Base-by-base conservation (phyloP, 345 rosid genomes). In the Brassica nigra region DNA sequence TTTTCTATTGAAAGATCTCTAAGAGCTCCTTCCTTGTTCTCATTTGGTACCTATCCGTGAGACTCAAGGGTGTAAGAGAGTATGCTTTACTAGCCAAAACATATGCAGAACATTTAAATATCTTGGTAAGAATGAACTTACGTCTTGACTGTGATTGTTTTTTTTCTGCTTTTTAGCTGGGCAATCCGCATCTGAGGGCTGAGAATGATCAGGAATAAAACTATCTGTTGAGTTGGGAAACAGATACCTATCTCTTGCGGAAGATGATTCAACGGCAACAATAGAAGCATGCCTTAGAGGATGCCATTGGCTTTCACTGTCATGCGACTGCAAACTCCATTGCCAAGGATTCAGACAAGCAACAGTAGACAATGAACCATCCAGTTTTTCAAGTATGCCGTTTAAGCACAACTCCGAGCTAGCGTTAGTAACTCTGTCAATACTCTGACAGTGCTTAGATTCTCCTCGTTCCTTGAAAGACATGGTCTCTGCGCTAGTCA, bases 191-290 rank as follows among this genome's bases (percentile, higher is more conserved):
- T 74, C 68, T 62, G 80, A 71, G 76, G 80, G 68, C 29, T 66
- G 83, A n/a, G 23, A 12, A 73, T 33, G 37, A 77, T 87, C 88
- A 9, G 63, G 74, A 68, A 39, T 77, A 18, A 8, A 61, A 23
- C 57, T 66, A 64, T 86, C 82, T 5, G 83, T 74, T 65, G 68
- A 75, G 62, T 28, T 74, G 33, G 92, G 95, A 82, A 88, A 92
- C 15, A 92, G 76, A 74, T 18, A 49, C 66, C 91, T 84, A 83
- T 92, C 98, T 85, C 93, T 86, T 16, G 89, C 88, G 27, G 97
- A 87, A 84, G 98, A 90, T 44, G 92, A 84, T 86, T 92, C 95
- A 69, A 94, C 86, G n/a, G 95, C 93, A 80, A 90, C 92, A 4
- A 92, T 80, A 15, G 90, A 85, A 80, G 97, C 97, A 86, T 94